A percentile compares a stretch with the other conserved stretches of the same genome.
Conservation (phyloP, 805 yeast genomes). For the Cyberlindnera xylosilytica region DNA sequence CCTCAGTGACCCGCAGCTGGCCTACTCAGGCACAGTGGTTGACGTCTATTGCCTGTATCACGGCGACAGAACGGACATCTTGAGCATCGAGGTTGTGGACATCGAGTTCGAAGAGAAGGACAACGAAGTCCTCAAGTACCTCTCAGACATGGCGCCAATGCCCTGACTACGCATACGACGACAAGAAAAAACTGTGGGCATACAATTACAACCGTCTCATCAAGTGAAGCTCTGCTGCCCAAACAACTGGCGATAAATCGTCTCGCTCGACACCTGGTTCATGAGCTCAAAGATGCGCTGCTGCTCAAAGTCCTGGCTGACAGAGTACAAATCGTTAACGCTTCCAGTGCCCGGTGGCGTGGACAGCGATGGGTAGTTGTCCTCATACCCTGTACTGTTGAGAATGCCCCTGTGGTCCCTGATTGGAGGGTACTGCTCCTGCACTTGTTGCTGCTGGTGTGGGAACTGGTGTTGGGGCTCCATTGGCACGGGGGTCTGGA, state of each 20-base stretch:
- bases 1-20: constrained; percentile 15
- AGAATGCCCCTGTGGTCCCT: constrained; percentile 6
- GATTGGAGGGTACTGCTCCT: constrained; percentile 3
- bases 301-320: constrained; percentile 41
- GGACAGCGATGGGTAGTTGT: constrained; percentile 23
- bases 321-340: not conserved
- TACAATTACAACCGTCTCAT: not conserved
- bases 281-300: constrained; percentile 57
- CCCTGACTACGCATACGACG: not conserved
- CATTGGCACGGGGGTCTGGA: constrained; percentile 13
- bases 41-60: constrained; percentile 19
- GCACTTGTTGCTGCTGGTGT: not conserved
- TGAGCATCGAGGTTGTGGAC: constrained; percentile 13
- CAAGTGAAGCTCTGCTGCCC: constrained; percentile 24
- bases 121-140: constrained; percentile 4
- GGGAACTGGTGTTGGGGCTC: too few relatives aligned
- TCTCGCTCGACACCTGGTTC: constrained; percentile 53
- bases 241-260: constrained; percentile 69
- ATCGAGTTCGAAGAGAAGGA: constrained; percentile 5
- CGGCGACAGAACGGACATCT: constrained; percentile 11
- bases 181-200: not conserved
- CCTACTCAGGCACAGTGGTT: constrained; percentile 20
- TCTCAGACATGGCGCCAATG: constrained; percentile 12
- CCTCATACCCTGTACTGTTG: constrained; percentile 9
- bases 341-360: constrained; percentile 20